Evolutionary conservation across 73 alveolate genomes (phyloP), one percentile per base, ranked within the genome.

Genomic region (Paramecium biaurelia): DNA sequence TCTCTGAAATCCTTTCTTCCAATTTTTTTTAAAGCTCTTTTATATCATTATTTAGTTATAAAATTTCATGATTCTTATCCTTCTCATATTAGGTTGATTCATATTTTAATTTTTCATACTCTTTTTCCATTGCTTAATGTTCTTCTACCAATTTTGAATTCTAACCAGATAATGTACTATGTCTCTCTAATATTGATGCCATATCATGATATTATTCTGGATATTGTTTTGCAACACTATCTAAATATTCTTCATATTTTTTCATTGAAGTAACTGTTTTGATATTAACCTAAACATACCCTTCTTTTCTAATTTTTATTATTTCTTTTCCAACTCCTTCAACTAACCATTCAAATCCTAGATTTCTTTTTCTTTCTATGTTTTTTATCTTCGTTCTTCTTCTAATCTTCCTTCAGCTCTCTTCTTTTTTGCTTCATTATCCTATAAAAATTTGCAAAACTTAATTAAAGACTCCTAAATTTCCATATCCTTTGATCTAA

Each of bases 121-220:
- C 95, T 32, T 85, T 74, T 79, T 95, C 97, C 57, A 95, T 92
- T 20, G 86, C 43, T 43, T 92, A 41, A 70, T 92, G 95, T 49
- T 94, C 93, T 34, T 79, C 90, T 32, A 85, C 92, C n/a, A 96
- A 95, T 34, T 94, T 93, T 35, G 63, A 85, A 92, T 96, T 95
- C 38, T 95, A 89, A 34, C 93, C 76, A 8, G 89, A 92, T 26
- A 96, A 85, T 38, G 99, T 96, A 41, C 72, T 68, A 86, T 96
- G 95, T 20, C 99, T 68, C 43, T 95, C 85, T 5, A 94, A 92
- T 68, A 96, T 96, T 28, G 95, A 97, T 23, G 85, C 35, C 67
- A 96, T 88, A 59, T 96, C 99, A 41, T 93, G 85, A 87, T 94
- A 96, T 45, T 96, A 97, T 43, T 96, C 99, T 20, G 96, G 95